These are phyloP conservation scores for Lodderomyces metapsilosis DNA, from an alignment of 1,139 yeast genomes.

Conservation along the genomic window DNA sequence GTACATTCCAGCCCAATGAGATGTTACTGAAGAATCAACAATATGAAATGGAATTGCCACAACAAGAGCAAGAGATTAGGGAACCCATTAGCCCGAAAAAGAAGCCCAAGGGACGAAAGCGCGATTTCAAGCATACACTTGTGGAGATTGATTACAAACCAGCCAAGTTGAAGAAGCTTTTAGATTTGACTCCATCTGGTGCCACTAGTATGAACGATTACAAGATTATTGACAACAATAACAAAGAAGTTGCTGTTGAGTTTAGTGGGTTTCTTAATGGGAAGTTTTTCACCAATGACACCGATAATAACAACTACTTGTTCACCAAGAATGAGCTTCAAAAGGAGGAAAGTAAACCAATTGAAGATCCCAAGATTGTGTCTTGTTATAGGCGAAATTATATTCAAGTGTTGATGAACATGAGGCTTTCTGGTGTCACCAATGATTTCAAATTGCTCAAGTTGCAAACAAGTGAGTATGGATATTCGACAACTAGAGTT, in stretches of 20 bases:
- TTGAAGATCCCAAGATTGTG: constrained; percentile 36
- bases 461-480: constrained; percentile 35
- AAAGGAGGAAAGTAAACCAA: constrained; percentile 11
- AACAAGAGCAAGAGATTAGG: neutral
- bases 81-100: constrained; percentile 10
- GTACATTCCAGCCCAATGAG: neutral
- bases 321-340: constrained; percentile 20
- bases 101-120: constrained; percentile 15
- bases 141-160: constrained; percentile 26
- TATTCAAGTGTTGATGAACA: constrained; percentile 37
- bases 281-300: constrained; percentile 42
- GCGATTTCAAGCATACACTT: constrained; percentile 11
- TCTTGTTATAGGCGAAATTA: constrained; percentile 49
- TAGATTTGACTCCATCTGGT: constrained; percentile 29
- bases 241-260: constrained; percentile 24
- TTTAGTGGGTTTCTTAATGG: constrained; percentile 44
- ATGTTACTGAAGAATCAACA: neutral
- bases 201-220: constrained; percentile 20
- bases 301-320: constrained; percentile 40
- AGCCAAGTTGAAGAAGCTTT: constrained; percentile 25
- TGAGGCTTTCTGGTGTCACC: constrained; percentile 33
- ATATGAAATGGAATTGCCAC: constrained; percentile 1
- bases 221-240: constrained; percentile 31
- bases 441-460: constrained; percentile 28
- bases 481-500: constrained; percentile 35